Percentiles rank a stretch among this genome's conserved stretches.
phyloP scores from a whole-genome alignment of 2,329 filamentous ascomycete species.

The Cladophialophora carrionii region DNA sequence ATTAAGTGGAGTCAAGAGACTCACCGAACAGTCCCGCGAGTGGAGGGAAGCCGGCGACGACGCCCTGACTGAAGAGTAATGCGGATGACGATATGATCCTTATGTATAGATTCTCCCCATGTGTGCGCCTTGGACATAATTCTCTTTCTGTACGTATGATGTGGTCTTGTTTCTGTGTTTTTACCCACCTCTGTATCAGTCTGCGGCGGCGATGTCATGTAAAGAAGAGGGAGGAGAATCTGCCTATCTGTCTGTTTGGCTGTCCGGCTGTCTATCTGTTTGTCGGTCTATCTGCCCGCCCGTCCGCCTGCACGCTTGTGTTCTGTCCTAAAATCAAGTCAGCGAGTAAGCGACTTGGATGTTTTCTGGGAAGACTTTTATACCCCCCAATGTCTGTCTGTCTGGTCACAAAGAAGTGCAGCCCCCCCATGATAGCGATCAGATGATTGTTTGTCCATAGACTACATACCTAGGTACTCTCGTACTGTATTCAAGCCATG shows the following conservation, averaged over 20 bases:
- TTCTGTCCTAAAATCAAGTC: background rate
- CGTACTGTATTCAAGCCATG: too few species aligned
- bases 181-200: conserved; percentile 6
- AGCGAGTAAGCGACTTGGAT: background rate
- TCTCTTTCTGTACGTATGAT: conserved; percentile 4
- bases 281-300: too few species aligned
- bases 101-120: conserved; percentile 21
- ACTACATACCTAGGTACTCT: too few species aligned
- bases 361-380: conserved; percentile 7
- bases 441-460: too few species aligned
- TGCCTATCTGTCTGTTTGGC: background rate
- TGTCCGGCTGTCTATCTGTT: background rate
- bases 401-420: background rate
- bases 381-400: too few species aligned
- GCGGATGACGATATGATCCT: conserved; percentile 31
- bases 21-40: conserved; percentile 82
- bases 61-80: conserved; percentile 39
- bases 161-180: conserved; percentile 1
- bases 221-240: background rate
- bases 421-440: too few species aligned
- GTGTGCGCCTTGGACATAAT: conserved; percentile 13
- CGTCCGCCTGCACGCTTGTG: too few species aligned
- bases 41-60: conserved; percentile 89
- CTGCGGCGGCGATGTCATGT: conserved; percentile 8
- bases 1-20: conserved; percentile 75